Evolutionary conservation across 2,329 filamentous ascomycete species (phyloP).

Genomic region (Fusarium sp.): DNA sequence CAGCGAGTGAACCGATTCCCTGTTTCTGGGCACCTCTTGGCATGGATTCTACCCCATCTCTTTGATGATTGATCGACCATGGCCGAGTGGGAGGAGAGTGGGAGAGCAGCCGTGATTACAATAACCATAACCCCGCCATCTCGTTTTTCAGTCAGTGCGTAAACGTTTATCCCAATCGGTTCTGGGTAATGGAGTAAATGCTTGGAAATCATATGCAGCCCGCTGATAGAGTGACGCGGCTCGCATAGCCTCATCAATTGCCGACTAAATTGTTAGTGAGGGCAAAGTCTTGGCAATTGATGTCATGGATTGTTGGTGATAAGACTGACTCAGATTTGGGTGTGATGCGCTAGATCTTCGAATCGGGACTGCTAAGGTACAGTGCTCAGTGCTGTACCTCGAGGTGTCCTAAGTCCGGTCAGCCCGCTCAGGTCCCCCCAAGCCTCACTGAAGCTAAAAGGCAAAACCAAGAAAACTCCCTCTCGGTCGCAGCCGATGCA

Average conservation of each 20-base stretch:
- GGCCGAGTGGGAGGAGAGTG: slow-evolving; percentile 6
- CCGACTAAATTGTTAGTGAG: neutral
- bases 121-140: neutral
- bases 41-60: neutral
- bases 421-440: neutral
- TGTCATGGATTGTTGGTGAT: neutral
- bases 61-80: neutral
- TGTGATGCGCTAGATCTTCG: neutral
- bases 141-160: neutral
- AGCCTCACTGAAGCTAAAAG: neutral
- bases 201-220: neutral
- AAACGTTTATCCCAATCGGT: neutral
- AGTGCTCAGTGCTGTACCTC: neutral
- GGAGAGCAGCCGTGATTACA: neutral
- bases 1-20: neutral
- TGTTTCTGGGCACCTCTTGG: neutral
- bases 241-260: neutral
- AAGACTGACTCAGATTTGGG: neutral
- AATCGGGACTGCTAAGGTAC: neutral
- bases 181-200: neutral
- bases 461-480: neutral
- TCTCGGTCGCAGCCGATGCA: neutral
- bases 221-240: slow-evolving; percentile 1
- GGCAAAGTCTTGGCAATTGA: neutral
- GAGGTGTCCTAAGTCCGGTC: neutral